Conservation (phyloP, 306 rosid genomes). For the Quercus parvula region DNA sequence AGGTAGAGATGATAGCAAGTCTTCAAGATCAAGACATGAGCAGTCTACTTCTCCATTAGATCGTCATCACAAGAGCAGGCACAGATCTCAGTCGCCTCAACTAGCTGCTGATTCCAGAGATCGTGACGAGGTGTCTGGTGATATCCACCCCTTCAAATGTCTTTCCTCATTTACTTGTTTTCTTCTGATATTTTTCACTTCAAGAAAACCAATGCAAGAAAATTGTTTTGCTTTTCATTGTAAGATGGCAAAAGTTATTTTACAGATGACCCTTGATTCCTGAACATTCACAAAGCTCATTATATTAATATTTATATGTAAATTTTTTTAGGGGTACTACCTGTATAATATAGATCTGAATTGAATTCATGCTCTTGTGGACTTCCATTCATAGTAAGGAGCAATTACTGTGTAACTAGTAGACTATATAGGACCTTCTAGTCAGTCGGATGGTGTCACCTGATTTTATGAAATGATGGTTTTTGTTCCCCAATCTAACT, state of each 20-base stretch:
- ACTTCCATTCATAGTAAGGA: too few relatives aligned
- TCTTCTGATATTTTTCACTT: not conserved
- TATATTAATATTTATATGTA: too few relatives aligned
- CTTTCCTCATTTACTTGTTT: not conserved
- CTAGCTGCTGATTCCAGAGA: constrained; percentile 31
- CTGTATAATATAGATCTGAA: too few relatives aligned
- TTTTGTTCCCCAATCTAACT: too few relatives aligned
- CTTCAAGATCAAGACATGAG: constrained; percentile 59
- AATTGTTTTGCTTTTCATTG: not conserved
- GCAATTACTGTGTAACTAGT: too few relatives aligned
- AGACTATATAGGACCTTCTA: too few relatives aligned
- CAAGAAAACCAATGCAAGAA: not conserved
- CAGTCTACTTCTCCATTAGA: constrained; percentile 44
- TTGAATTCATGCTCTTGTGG: too few relatives aligned
- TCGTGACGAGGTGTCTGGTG: constrained; percentile 97
- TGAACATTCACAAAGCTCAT: too few relatives aligned
- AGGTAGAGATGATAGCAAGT: constrained; percentile 37
- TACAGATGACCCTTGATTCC: too few relatives aligned
- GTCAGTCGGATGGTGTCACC: too few relatives aligned
- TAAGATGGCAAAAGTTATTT: not conserved
- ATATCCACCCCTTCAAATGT: constrained; percentile 59
- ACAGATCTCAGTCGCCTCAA: constrained; percentile 53
- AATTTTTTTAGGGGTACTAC: too few relatives aligned
- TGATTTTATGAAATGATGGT: too few relatives aligned
- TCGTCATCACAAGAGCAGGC: constrained; percentile 40